Evolutionary conservation across 1,284 basidiomycete genomes (phyloP).

Genomic region (Tylopilus microsporus): DNA sequence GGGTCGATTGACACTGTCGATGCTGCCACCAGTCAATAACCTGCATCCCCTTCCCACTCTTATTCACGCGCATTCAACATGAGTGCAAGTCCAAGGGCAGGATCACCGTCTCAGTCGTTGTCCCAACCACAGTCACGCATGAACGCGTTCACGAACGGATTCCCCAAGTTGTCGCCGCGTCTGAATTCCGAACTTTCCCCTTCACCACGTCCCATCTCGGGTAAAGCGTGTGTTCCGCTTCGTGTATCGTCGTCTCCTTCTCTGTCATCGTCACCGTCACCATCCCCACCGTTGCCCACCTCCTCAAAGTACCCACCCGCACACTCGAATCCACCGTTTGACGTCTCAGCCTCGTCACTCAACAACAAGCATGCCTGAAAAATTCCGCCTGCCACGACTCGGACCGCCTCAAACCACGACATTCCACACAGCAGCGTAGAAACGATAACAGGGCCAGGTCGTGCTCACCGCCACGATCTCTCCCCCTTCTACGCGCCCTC

Average conservation of each 20-base stretch:
- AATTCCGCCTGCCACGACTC: not conserved
- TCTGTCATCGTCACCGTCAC: too few species aligned
- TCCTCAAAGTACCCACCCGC: not conserved
- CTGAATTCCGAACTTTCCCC: too few species aligned
- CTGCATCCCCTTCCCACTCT: conserved; percentile 11
- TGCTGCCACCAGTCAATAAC: conserved; percentile 27
- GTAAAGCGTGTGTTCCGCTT: too few species aligned
- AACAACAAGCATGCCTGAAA: conserved; percentile 29
- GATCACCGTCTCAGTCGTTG: not conserved
- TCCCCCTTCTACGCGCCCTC: conserved; percentile 16
- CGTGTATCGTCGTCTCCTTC: too few species aligned
- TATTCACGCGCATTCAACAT: not conserved
- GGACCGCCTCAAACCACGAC: too few species aligned
- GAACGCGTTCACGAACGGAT: too few species aligned
- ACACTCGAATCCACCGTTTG: conserved; percentile 17
- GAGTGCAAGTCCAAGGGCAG: not conserved
- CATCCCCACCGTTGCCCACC: not conserved
- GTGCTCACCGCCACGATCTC: too few species aligned
- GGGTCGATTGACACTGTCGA: conserved; percentile 55
- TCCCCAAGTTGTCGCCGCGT: too few species aligned
- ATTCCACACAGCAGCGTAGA: too few species aligned
- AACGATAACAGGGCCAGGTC: not conserved
- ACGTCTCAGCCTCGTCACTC: conserved; percentile 15
- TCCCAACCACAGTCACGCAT: not conserved
- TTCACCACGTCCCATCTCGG: too few species aligned